Base-by-base conservation (phyloP, 805 yeast species). In the Wickerhamomyces xylosicus region DNA sequence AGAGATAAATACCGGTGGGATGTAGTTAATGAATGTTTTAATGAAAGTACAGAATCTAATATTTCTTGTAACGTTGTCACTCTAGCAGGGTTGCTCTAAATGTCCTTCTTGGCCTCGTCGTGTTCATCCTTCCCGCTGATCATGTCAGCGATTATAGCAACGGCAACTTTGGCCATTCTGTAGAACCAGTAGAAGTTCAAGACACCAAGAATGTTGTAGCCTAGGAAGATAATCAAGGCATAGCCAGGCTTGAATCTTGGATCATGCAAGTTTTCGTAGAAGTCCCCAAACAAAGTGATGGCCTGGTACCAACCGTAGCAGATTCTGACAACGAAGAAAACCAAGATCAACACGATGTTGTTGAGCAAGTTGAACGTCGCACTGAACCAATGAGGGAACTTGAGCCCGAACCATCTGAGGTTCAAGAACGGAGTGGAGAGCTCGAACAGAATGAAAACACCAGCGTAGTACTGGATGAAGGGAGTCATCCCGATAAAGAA, bases 361-460 rank as follows among this genome's bases (percentile, higher is more conserved):
- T 86, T 86, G 47, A 78, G 49, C 33, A 72, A 39, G 37, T 74
- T 67, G 27, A 71, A 44, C n/a, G 42, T 61, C 8, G 66, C 68
- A 35, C 77, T 69, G 48, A 84, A 62, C n/a, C 72, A 56, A 0
- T 69, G 69, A 2, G 94, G 90, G 20, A 85, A 66, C 45, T 79
- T 75, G 16, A 81, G 63, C 16, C 84, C 79, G 58, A 79, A 83
- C 94, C 95, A 86, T 61, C 87, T 79, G 47, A 82, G 53, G 59
- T 86, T 87, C 42, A 86, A 83, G 59, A 86, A 86, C 4, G 95
- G 95, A 3, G 95, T 83, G 32, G 90, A 79, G 37, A 79, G 65
- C 61, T 86, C 95, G 60, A 81, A 86, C 41, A 81, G 51, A 50
- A 86, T 69, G 56, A 86, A 86, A 3, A 75, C 70, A 2, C 92